These are phyloP conservation scores for Senecio squalidus DNA, from an alignment of 140 eudicot genomes.

Conservation along the genomic window DNA sequence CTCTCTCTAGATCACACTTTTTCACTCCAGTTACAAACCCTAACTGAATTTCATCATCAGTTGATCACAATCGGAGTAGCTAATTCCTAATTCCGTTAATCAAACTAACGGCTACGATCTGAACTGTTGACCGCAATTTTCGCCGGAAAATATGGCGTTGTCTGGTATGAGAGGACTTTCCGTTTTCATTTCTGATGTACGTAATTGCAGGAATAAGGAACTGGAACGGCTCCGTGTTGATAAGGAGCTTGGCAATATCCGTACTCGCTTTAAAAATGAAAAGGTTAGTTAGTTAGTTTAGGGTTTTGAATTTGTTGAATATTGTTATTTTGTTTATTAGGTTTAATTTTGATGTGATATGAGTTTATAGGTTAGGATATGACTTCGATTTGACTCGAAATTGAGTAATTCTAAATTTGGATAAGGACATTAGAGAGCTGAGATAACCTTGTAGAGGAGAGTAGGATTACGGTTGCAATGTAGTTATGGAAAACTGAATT, in stretches of 20 bases:
- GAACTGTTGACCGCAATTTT: constrained; percentile 26
- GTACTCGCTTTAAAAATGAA: constrained; percentile 87
- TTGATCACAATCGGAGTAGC: background rate
- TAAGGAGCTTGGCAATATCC: constrained; percentile 95
- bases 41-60: background rate
- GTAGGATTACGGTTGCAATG: constrained; percentile 22
- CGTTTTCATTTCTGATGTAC: constrained; percentile 89
- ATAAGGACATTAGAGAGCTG: background rate
- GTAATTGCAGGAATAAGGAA: constrained; percentile 96
- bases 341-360: constrained; percentile 7
- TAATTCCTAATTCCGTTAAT: constrained; percentile 18
- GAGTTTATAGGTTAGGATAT: constrained; percentile 3
- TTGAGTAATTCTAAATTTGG: background rate
- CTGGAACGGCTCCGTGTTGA: constrained; percentile 97
- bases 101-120: constrained; percentile 51
- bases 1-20: constrained; percentile 73
- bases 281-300: constrained; percentile 44
- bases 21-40: background rate
- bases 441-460: constrained; percentile 7
- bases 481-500: constrained; percentile 2
- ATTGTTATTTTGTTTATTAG: constrained; percentile 3
- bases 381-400: background rate
- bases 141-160: constrained; percentile 67
- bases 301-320: background rate
- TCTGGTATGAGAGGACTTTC: constrained; percentile 99